Conservation (phyloP, 2,329 filamentous ascomycete genomes). For the Trichoderma sp. region DNA sequence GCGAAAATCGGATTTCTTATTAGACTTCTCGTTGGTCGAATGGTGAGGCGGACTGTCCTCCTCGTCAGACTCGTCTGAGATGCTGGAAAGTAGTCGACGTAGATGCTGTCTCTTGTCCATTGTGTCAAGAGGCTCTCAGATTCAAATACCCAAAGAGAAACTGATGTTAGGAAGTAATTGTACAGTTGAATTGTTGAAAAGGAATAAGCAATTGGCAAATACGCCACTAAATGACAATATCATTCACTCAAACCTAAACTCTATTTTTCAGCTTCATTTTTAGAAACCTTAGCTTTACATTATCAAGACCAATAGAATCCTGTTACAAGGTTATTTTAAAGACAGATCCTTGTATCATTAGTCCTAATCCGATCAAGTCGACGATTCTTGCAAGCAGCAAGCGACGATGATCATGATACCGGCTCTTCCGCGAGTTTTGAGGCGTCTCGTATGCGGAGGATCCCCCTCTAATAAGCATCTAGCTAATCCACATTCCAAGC, state of each 20-base stretch:
- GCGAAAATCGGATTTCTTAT: neutral
- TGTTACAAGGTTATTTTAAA: neutral
- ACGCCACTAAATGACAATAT: neutral
- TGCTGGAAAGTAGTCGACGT: conserved; percentile 11
- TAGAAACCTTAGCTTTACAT: neutral
- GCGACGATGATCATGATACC: neutral
- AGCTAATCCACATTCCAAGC: conserved; percentile 2
- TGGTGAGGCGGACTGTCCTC: conserved; percentile 6
- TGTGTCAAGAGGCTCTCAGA: neutral
- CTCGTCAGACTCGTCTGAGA: conserved; percentile 22
- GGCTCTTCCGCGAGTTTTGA: neutral
- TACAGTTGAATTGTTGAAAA: neutral
- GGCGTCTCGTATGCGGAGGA: neutral
- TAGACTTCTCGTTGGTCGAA: neutral
- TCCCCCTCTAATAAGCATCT: neutral
- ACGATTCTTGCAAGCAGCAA: neutral
- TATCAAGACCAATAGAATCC: neutral
- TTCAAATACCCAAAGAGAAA: neutral
- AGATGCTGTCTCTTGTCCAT: conserved; percentile 15
- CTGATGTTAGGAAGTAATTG: neutral
- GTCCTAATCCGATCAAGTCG: neutral
- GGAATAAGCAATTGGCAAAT: neutral
- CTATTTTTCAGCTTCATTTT: neutral
- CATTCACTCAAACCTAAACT: neutral
- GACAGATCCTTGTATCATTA: neutral